Evolutionary conservation across 371 early-diverging fungal genomes (phyloP).

Genomic region (Mortierella sp.): DNA sequence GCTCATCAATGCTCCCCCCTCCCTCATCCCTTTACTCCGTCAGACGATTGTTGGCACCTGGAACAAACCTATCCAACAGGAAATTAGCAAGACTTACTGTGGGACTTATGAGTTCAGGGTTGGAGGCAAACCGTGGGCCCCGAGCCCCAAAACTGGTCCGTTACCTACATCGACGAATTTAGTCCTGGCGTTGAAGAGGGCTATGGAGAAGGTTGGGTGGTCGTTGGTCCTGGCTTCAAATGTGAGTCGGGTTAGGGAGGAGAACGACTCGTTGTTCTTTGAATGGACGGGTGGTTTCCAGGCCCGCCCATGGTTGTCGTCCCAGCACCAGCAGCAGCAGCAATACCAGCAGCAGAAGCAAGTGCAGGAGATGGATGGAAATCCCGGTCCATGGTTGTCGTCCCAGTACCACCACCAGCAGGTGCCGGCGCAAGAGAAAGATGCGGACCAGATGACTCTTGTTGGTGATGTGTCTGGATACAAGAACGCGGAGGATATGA

Average conservation of each 20-base stretch:
- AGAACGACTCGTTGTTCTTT: slow-evolving; percentile 44
- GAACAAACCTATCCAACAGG: slow-evolving; percentile 29
- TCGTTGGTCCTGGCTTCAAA: slow-evolving; percentile 43
- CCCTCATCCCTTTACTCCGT: slow-evolving; percentile 14
- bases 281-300: neutral
- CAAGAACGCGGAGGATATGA: too few species aligned
- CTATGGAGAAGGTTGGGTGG: slow-evolving; percentile 39
- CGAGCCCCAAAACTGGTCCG: slow-evolving; percentile 3
- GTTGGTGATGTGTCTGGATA: neutral
- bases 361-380: too few species aligned
- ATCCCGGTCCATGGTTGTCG: neutral
- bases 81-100: neutral
- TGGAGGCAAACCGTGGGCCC: slow-evolving; percentile 42
- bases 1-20: slow-evolving; percentile 29
- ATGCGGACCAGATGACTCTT: neutral
- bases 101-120: slow-evolving; percentile 37
- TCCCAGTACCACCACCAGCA: neutral
- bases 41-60: slow-evolving; percentile 18
- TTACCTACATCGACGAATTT: slow-evolving; percentile 20
- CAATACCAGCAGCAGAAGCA: too few species aligned
- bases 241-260: slow-evolving; percentile 21
- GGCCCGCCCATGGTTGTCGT: neutral
- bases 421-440: neutral
- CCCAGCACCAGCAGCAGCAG: neutral
- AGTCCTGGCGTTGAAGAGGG: slow-evolving; percentile 18